phyloP scores from a whole-genome alignment of 2,329 filamentous ascomycete genomes.

The Colletotrichum salicis region DNA sequence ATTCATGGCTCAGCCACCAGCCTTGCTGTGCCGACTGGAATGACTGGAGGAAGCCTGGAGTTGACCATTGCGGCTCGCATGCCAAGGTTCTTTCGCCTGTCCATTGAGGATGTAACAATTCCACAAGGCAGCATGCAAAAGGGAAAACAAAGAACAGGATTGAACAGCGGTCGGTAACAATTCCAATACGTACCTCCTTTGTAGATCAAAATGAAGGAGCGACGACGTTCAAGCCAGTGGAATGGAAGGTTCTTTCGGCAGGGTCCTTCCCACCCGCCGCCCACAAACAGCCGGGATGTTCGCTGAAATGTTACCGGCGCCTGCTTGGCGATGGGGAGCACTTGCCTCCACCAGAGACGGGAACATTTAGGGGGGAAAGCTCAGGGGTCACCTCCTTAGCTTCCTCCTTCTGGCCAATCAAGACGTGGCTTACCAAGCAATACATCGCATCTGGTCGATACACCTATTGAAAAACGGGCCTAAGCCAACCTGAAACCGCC shows the following conservation, averaged over 20 bases:
- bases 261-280: background rate
- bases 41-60: background rate
- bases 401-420: conserved; percentile 7
- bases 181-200: background rate
- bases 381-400: conserved; percentile 13
- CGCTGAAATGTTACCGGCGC: background rate
- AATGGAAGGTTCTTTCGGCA: background rate
- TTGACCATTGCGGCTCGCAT: background rate
- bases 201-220: background rate
- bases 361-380: background rate
- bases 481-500: background rate
- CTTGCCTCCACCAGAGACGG: too few species aligned
- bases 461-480: background rate
- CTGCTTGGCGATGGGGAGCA: background rate
- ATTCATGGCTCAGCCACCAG: background rate
- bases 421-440: background rate
- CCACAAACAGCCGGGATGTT: background rate
- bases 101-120: background rate
- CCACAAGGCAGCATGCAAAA: background rate
- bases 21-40: background rate
- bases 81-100: background rate
- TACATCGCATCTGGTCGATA: background rate
- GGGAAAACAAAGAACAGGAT: background rate
- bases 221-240: background rate
- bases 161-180: background rate